Evolutionary conservation across 2,329 filamentous ascomycete genomes (phyloP), one percentile per base, ranked within the genome.

Genomic region (Exophiala phaeomuriformis): DNA sequence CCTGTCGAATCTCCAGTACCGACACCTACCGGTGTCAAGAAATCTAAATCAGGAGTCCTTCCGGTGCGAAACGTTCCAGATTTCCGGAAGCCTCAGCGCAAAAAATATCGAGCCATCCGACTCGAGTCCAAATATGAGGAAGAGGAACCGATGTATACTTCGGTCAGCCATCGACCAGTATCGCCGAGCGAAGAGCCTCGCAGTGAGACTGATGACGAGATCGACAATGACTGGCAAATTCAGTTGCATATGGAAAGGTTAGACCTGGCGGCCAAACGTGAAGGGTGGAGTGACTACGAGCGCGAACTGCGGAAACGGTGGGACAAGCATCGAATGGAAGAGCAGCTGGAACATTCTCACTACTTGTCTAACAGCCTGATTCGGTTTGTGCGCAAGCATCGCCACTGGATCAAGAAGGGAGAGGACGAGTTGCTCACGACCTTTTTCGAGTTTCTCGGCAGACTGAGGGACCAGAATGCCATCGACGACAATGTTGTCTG

Each of bases 171-270:
- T 49, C 63, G 61, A 29, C 52, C 52, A 1, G 45, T 61, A 10
- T 58, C 57, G 28, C 52, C 54, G 3, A 51, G 49, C n/a, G 61
- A 61, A 54, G 63, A 61, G 2, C 43, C 52, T 30, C 49, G 50
- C 6, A 57, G 51, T 37, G 63, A 64, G 42, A 57, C 61, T 4
- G 63, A 64, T 32, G 63, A 64, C 31, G 63, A 64, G 35, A 58
- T 61, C 12, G 61, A 63, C 40, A 55, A 60, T 32, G 51, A 53
- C 7, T 63, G 58, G 60, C 59, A 56, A 29, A 56, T 60, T 28
- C 27, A 56, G 12, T 37, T 48, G 27, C 60, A 63, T 33, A 57
- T 63, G 49, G 61, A 63, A 46, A 42, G 51, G 7, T 52, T 63
- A 4, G 61, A 62, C 19, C n/a, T 55, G 8, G 33, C 52, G 3